phyloP scores from a whole-genome alignment of 768 basidiomycete genomes.

The Pulveroboletus sp. region DNA sequence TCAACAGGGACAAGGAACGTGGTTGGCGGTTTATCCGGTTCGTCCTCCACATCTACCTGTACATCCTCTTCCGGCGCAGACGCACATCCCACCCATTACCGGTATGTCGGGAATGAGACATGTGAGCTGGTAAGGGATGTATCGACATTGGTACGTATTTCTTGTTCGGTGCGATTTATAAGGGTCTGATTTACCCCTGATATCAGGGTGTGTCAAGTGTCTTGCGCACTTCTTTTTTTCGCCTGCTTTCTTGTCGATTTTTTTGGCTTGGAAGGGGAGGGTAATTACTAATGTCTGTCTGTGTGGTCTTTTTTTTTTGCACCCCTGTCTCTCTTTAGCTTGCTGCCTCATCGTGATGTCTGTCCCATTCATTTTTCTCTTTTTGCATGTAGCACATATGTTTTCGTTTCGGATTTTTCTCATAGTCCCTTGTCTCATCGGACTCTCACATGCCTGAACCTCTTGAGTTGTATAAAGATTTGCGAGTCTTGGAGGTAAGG shows the following conservation, averaged over 20 bases:
- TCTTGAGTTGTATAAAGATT: background rate
- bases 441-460: background rate
- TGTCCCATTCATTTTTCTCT: background rate
- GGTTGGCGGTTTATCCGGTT: conserved; percentile 21
- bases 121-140: conserved; percentile 18
- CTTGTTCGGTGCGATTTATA: background rate
- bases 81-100: conserved; percentile 16
- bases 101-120: conserved; percentile 24
- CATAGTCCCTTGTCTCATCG: background rate
- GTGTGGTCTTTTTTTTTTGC: background rate
- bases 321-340: background rate
- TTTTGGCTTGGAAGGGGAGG: conserved; percentile 9
- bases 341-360: background rate
- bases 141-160: conserved; percentile 7
- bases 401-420: background rate
- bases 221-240: background rate
- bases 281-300: conserved; percentile 20
- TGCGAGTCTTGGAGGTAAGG: background rate
- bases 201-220: background rate
- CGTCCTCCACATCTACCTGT: conserved; percentile 13
- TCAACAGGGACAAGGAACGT: conserved; percentile 16
- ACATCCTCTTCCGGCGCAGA: conserved; percentile 13
- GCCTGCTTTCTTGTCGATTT: conserved; percentile 13
- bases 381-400: conserved; percentile 1
- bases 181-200: background rate